Evolutionary conservation across 768 basidiomycete species (phyloP).

Genomic region (Kwoniella shandongensis): DNA sequence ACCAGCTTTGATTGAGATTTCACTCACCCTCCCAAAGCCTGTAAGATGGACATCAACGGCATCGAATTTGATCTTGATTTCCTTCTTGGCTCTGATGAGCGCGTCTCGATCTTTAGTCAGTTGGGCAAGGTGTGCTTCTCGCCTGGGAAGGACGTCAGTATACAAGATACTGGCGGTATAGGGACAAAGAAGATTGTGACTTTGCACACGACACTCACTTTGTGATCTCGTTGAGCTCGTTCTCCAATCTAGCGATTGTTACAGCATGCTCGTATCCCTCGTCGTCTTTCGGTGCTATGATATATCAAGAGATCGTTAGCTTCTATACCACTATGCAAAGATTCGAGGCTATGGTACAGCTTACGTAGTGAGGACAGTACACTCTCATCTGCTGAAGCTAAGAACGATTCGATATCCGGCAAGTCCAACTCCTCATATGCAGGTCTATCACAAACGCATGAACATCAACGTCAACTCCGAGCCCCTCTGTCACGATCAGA

Average conservation of each 20-base stretch:
- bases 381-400: constrained; percentile 9
- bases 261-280: constrained; percentile 36
- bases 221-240: constrained; percentile 37
- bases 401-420: constrained; percentile 22
- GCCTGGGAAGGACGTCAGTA: constrained; percentile 21
- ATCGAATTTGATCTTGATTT: constrained; percentile 45
- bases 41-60: constrained; percentile 35
- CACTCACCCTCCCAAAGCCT: constrained; percentile 38
- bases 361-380: constrained; percentile 27
- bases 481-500: no score
- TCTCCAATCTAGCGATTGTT: constrained; percentile 36
- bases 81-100: constrained; percentile 37
- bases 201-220: no score
- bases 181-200: no score
- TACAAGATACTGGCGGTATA: no score
- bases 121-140: constrained; percentile 30
- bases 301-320: not conserved
- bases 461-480: no score
- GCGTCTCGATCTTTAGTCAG: constrained; percentile 42
- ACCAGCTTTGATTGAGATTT: not conserved
- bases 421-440: constrained; percentile 34
- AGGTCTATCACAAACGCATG: constrained; percentile 22
- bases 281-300: constrained; percentile 22
- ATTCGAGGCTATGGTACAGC: not conserved
- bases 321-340: not conserved